Base-by-base conservation (phyloP, 495 filamentous ascomycete genomes). In the Cercophora sp. region DNA sequence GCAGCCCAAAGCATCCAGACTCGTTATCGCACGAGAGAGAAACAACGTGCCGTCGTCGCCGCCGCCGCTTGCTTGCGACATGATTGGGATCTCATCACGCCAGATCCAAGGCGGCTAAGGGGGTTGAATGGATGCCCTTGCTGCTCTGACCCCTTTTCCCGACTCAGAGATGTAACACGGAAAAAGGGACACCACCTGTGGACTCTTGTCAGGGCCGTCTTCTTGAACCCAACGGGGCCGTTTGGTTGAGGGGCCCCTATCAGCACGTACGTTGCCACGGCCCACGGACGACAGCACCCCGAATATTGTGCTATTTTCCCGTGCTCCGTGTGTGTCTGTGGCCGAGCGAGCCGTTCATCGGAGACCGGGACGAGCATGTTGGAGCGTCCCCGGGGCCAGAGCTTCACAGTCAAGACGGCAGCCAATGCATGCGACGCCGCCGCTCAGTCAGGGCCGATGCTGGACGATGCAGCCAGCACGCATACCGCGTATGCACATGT, bases 361-460 rank as follows among this genome's bases (percentile, higher is more conserved):
- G 52, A 49, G 54, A 45, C 45, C 54, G 59, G 62, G 54, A 67
- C n/a, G n/a, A n/a, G n/a, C n/a, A 58, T 47, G 57, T 19, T 22
- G 15, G 40, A 47, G 25, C 15, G 46, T n/a, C 31, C 27, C 16
- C 10, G 32, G 19, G 41, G 51, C 49, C 51, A 54, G 43, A 63
- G 54, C 57, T 55, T 57, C 59, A 59, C 63, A 64, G 60, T 61
- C 58, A 61, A 57, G 60, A 63, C 64, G 67, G 70, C 64, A 65
- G 56, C 70, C 68, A 70, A 72, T 71, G 70, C 69, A 72, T 72
- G 69, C 66, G 63, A 42, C 49, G 44, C 31, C 52, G 44, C 60
- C 55, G 53, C 53, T 67, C 60, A 63, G 61, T 58, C 67, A 69
- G 63, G 66, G 64, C 64, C 64, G 54, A 59, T 48, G 59, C 52